Conservation (phyloP, 148 eudicot species). For the Rhododendron henanense region DNA sequence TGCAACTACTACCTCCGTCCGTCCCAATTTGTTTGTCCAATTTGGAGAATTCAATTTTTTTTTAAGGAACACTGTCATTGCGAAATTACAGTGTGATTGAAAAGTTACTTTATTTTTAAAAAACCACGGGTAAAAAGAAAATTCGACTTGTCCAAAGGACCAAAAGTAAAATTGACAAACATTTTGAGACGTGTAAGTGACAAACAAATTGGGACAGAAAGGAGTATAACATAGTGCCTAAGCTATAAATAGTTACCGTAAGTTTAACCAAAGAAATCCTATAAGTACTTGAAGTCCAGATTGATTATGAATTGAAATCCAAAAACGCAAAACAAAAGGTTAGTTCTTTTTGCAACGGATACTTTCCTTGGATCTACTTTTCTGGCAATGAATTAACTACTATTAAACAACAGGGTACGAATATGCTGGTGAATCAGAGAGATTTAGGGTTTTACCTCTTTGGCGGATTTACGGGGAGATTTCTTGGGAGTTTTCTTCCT, state of each 20-base stretch:
- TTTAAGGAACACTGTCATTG: background rate
- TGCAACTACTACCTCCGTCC: background rate
- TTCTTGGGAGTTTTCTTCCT: slow-evolving; percentile 10
- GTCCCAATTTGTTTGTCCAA: background rate
- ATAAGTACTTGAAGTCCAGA: background rate
- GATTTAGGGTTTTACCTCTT: slow-evolving; percentile 20
- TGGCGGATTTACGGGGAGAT: slow-evolving; percentile 3
- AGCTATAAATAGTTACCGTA: background rate
- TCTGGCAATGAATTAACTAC: background rate
- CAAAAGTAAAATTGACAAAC: background rate
- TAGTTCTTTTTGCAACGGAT: background rate
- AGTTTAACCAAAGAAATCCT: background rate
- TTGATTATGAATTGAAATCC: background rate
- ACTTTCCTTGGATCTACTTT: background rate
- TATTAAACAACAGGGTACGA: background rate
- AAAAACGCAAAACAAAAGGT: background rate
- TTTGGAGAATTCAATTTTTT: background rate
- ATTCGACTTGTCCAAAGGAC: background rate
- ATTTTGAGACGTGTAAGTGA: background rate
- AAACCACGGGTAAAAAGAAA: background rate
- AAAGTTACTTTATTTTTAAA: too few relatives aligned
- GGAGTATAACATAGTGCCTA: background rate
- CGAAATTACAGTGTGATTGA: background rate
- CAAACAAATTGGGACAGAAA: background rate
- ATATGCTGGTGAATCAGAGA: background rate